These are phyloP conservation scores for Phlebopus sp. DNA, from an alignment of 1,284 basidiomycete species.

Conservation along the genomic window DNA sequence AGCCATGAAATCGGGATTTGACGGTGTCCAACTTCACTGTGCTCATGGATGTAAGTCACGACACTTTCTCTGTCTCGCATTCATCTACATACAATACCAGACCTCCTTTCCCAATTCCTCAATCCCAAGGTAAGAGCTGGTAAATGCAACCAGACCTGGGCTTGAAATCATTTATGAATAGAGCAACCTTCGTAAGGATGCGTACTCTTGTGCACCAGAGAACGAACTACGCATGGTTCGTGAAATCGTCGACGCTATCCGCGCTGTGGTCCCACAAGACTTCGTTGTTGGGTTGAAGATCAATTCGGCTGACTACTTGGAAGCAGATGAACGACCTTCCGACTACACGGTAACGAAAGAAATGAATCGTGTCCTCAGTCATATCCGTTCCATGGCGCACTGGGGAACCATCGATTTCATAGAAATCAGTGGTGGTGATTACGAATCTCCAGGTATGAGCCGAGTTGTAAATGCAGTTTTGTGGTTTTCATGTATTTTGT, in stretches of 20 bases:
- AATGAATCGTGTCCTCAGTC: slow-evolving; percentile 51
- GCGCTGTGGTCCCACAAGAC: slow-evolving; percentile 48
- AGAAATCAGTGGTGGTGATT: slow-evolving; percentile 86
- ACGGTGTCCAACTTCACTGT: slow-evolving; percentile 87
- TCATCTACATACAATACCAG: slow-evolving; percentile 37
- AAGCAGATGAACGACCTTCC: slow-evolving; percentile 40
- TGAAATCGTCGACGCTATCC: slow-evolving; percentile 62
- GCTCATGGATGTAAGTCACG: slow-evolving; percentile 79
- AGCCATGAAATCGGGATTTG: slow-evolving; percentile 75
- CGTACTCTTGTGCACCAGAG: slow-evolving; percentile 47
- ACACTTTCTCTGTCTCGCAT: background rate
- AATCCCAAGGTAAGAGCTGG: slow-evolving; percentile 60
- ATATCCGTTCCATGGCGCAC: slow-evolving; percentile 61
- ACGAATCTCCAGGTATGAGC: slow-evolving; percentile 69
- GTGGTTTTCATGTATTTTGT: background rate
- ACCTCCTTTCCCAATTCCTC: slow-evolving; percentile 84
- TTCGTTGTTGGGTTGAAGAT: slow-evolving; percentile 87
- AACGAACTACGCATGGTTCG: slow-evolving; percentile 62
- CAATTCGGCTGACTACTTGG: slow-evolving; percentile 82
- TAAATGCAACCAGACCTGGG: background rate
- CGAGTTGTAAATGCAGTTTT: background rate
- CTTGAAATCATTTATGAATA: slow-evolving; percentile 26
- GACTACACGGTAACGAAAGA: slow-evolving; percentile 25
- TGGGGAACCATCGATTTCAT: slow-evolving; percentile 78
- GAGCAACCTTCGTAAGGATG: slow-evolving; percentile 70